Conservation (phyloP, 2,329 filamentous ascomycete species). For the Trichophyton simii region DNA sequence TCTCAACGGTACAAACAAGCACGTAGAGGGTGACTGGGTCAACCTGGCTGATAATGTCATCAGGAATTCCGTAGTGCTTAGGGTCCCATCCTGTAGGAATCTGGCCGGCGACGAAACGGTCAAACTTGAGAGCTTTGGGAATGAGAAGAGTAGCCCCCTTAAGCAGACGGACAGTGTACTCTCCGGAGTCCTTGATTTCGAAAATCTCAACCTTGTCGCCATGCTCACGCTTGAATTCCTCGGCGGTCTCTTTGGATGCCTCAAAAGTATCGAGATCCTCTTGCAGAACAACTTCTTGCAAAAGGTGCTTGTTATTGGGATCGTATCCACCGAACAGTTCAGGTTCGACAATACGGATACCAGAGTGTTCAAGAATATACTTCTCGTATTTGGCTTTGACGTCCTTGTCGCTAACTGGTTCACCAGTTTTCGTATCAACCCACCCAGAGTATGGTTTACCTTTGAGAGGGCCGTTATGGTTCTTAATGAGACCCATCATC, state of each 20-base stretch:
- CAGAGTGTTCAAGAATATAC: slow-evolving; percentile 86
- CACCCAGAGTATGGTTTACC: slow-evolving; percentile 90
- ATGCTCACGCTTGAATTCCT: slow-evolving; percentile 94
- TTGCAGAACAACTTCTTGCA: slow-evolving; percentile 94
- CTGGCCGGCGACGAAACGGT: slow-evolving; percentile 92
- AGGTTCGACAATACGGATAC: slow-evolving; percentile 94
- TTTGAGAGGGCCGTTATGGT: slow-evolving; percentile 92
- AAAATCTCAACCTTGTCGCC: slow-evolving; percentile 97
- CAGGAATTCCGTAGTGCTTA: slow-evolving; percentile 88
- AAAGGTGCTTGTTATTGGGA: slow-evolving; percentile 94
- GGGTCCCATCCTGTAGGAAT: slow-evolving; percentile 96
- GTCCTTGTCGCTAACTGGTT: slow-evolving; percentile 96
- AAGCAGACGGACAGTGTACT: slow-evolving; percentile 87
- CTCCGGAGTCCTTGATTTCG: slow-evolving; percentile 82
- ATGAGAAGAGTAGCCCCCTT: slow-evolving; percentile 93
- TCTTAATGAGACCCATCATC: slow-evolving; percentile 99
- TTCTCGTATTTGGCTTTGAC: slow-evolving; percentile 97
- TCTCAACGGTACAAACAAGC: slow-evolving; percentile 84
- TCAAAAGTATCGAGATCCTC: slow-evolving; percentile 97
- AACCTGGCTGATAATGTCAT: slow-evolving; percentile 95
- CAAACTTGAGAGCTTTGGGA: slow-evolving; percentile 92
- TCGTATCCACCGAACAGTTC: slow-evolving; percentile 96
- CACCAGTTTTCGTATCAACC: slow-evolving; percentile 87
- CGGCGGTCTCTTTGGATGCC: slow-evolving; percentile 88
- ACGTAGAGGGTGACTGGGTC: slow-evolving; percentile 94